Percentiles rank a stretch among this genome's conserved stretches.
Conservation (phyloP, 768 basidiomycete species). For the Fomitopsis serialis region DNA sequence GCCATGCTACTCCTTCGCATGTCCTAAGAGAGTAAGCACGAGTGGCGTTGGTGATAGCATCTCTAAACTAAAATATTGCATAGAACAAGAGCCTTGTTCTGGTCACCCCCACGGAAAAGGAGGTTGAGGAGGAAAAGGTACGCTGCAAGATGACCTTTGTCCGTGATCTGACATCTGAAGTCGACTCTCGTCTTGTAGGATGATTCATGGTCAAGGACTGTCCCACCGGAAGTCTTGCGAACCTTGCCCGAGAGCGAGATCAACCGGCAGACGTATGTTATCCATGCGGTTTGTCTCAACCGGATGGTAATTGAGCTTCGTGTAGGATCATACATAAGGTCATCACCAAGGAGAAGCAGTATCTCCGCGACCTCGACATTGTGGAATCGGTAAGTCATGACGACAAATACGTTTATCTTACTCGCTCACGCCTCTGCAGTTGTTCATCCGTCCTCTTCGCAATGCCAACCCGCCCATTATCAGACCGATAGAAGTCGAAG, state of each 20-base stretch:
- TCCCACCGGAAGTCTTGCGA: slow-evolving; percentile 42
- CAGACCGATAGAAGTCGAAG: slow-evolving; percentile 52
- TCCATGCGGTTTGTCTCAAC: not conserved
- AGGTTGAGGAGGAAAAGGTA: slow-evolving; percentile 21
- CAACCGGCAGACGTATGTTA: slow-evolving; percentile 64
- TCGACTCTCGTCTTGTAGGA: slow-evolving; percentile 16
- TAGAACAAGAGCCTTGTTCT: slow-evolving; percentile 7
- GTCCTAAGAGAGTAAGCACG: slow-evolving; percentile 59
- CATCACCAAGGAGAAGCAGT: slow-evolving; percentile 85
- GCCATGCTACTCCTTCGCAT: slow-evolving; percentile 79
- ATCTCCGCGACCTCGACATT: slow-evolving; percentile 79
- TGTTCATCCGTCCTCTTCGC: slow-evolving; percentile 53
- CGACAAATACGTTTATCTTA: slow-evolving; percentile 32
- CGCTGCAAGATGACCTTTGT: not conserved
- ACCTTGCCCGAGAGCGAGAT: slow-evolving; percentile 74
- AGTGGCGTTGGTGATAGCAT: not conserved
- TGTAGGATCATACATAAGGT: slow-evolving; percentile 72
- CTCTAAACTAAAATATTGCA: slow-evolving; percentile 1
- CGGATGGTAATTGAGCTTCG: slow-evolving; percentile 1
- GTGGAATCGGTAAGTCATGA: slow-evolving; percentile 57
- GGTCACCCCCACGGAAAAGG: slow-evolving; percentile 14
- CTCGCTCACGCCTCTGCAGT: slow-evolving; percentile 40
- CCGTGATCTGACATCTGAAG: too few relatives aligned
- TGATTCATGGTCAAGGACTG: slow-evolving; percentile 48
- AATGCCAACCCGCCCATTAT: slow-evolving; percentile 53